Percentiles rank a stretch among this genome's conserved stretches.
Conservation (phyloP, 768 basidiomycete genomes). For the Agaricus blazei region DNA sequence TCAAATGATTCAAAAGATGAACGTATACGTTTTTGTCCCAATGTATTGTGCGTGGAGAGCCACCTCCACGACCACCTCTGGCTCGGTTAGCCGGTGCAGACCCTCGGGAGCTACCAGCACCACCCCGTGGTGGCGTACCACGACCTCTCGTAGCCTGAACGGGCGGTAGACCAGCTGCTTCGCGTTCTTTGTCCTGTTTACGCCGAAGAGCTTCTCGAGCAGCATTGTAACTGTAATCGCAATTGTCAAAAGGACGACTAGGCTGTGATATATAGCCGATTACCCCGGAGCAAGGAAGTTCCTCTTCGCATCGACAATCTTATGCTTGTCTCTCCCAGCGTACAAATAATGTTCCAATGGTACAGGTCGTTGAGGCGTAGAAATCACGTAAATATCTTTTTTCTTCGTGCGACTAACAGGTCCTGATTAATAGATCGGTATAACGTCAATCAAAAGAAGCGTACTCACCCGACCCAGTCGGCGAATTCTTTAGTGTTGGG, state of each 20-base stretch:
- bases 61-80: constrained; percentile 42
- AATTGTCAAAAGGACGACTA: constrained; percentile 1
- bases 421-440: constrained; percentile 6
- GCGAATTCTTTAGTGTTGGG: constrained; percentile 98
- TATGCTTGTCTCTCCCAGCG: constrained; percentile 88
- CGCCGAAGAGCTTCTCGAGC: constrained; percentile 84
- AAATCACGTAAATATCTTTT: constrained; percentile 99
- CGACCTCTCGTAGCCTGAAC: constrained; percentile 81
- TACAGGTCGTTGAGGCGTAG: constrained; percentile 92
- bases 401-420: constrained; percentile 86
- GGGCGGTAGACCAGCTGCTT: constrained; percentile 88
- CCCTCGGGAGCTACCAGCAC: constrained; percentile 24
- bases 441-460: not conserved
- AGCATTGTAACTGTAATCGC: constrained; percentile 67
- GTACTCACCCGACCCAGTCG: constrained; percentile 93
- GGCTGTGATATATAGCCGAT: constrained; percentile 23
- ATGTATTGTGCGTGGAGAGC: constrained; percentile 50
- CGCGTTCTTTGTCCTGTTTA: constrained; percentile 98
- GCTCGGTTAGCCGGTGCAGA: constrained; percentile 25
- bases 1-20: constrained; percentile 80
- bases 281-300: constrained; percentile 73
- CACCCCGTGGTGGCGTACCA: constrained; percentile 49
- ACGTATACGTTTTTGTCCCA: constrained; percentile 92
- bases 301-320: constrained; percentile 83
- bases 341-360: constrained; percentile 97